A percentile compares a stretch with the other conserved stretches of the same genome.
Conservation (phyloP, 208 protist genomes). For the Leishmania amazonensis region DNA sequence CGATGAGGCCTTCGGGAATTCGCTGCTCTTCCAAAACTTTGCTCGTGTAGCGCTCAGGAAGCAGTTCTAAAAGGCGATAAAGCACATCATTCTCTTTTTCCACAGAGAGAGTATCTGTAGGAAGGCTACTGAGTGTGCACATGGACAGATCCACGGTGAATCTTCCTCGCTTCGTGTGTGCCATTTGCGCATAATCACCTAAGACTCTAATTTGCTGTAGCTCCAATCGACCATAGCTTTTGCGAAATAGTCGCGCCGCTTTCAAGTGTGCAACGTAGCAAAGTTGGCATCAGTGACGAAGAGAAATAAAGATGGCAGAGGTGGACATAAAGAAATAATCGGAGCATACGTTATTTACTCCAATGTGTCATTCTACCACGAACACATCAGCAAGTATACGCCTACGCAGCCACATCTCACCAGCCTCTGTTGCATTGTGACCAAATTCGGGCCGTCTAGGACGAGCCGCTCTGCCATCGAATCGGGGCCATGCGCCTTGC, state of each 20-base stretch:
- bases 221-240: neutral
- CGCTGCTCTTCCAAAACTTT: conserved; percentile 50
- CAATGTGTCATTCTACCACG: neutral
- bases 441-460: neutral
- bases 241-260: neutral
- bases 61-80: conserved; percentile 68
- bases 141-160: conserved; percentile 38
- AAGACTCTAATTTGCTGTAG: neutral
- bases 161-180: conserved; percentile 21
- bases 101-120: conserved; percentile 64
- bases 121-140: conserved; percentile 59
- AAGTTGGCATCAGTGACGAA: neutral
- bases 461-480: neutral
- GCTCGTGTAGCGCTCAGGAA: conserved; percentile 72
- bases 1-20: conserved; percentile 68
- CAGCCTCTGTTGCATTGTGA: neutral
- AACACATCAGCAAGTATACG: neutral
- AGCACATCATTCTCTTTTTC: conserved; percentile 75
- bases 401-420: neutral
- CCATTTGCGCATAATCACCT: conserved; percentile 16
- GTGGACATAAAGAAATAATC: neutral
- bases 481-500: neutral
- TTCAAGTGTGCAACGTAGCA: neutral
- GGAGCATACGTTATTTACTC: neutral
- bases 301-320: no score